A percentile compares a stretch with the other conserved stretches of the same genome.
These are phyloP conservation scores for Leptodontidium sp. DNA, from an alignment of 2,329 filamentous ascomycete species.

Conservation along the genomic window DNA sequence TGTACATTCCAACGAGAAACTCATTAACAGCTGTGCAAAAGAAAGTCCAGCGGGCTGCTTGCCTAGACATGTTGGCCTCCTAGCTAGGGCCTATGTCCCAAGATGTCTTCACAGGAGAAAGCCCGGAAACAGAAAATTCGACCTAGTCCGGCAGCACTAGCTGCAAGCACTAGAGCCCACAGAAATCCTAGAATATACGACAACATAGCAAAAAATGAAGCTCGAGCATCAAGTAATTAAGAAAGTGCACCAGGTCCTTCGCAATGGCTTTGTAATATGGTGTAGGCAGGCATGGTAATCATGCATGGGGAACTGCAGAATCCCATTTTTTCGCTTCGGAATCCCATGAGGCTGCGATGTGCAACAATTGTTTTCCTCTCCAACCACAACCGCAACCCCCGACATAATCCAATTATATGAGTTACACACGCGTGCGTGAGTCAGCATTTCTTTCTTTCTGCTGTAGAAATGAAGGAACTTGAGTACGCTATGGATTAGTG, in stretches of 20 bases:
- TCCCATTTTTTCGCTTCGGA: background rate
- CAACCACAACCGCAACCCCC: background rate
- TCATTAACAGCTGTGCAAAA: too few relatives aligned
- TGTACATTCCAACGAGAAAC: too few relatives aligned
- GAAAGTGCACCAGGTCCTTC: background rate
- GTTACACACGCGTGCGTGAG: background rate
- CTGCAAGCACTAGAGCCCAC: too few relatives aligned
- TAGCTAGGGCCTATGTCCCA: too few relatives aligned
- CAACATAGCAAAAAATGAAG: background rate
- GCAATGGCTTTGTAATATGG: too few relatives aligned
- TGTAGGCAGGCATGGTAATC: background rate
- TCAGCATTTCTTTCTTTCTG: too few relatives aligned
- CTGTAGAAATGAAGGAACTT: too few relatives aligned
- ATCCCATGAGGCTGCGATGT: constrained; percentile 7
- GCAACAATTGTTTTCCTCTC: background rate
- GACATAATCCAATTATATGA: too few relatives aligned
- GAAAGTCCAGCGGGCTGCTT: too few relatives aligned
- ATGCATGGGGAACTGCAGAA: constrained; percentile 4
- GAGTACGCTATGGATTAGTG: too few relatives aligned
- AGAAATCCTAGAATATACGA: too few relatives aligned
- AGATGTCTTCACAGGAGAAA: background rate
- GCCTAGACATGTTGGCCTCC: too few relatives aligned
- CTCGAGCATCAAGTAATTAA: background rate
- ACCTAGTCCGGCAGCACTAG: background rate
- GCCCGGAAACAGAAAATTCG: background rate